Percentiles rank a stretch among this genome's conserved stretches.
phyloP scores from a whole-genome alignment of 176 grass and related monocot species.

The Oryza longistaminata region DNA sequence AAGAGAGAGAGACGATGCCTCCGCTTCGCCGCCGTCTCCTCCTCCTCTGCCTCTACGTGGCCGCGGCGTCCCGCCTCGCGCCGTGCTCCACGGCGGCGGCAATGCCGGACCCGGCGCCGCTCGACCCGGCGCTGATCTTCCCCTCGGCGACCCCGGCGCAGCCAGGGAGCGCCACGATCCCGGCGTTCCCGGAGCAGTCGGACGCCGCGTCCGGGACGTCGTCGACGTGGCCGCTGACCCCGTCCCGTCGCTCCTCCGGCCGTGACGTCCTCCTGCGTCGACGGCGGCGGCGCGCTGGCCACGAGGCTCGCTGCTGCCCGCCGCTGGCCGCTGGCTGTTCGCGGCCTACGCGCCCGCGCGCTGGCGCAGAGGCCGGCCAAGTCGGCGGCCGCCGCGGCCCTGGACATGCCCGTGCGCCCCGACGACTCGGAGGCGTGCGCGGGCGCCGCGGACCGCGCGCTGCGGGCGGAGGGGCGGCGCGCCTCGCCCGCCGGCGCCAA shows the following conservation, averaged over 20 bases:
- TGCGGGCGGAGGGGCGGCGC: conserved; percentile 40
- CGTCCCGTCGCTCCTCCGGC: conserved; percentile 55
- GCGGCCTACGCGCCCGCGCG: conserved; percentile 75
- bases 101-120: conserved; percentile 48
- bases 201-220: conserved; percentile 49
- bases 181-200: conserved; percentile 97
- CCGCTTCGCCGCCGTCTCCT: conserved; percentile 2
- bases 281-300: conserved; percentile 25
- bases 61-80: conserved; percentile 16
- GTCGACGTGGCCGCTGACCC: conserved; percentile 71
- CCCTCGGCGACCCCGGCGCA: conserved; percentile 43
- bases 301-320: conserved; percentile 75
- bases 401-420: conserved; percentile 64
- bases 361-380: conserved; percentile 30
- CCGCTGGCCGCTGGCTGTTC: conserved; percentile 84
- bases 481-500: conserved; percentile 53
- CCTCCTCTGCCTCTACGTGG: conserved; percentile 36
- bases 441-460: conserved; percentile 59
- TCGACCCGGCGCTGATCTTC: conserved; percentile 53
- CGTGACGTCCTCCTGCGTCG: conserved; percentile 54
- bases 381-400: conserved; percentile 14
- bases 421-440: conserved; percentile 61
- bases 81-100: background rate
- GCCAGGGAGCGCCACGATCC: conserved; percentile 61
- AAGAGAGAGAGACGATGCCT: conserved; percentile 37